A percentile compares a stretch with the other conserved stretches of the same genome.
Evolutionary conservation across 768 basidiomycete species (phyloP).

Genomic region (Trametes gibbosa): DNA sequence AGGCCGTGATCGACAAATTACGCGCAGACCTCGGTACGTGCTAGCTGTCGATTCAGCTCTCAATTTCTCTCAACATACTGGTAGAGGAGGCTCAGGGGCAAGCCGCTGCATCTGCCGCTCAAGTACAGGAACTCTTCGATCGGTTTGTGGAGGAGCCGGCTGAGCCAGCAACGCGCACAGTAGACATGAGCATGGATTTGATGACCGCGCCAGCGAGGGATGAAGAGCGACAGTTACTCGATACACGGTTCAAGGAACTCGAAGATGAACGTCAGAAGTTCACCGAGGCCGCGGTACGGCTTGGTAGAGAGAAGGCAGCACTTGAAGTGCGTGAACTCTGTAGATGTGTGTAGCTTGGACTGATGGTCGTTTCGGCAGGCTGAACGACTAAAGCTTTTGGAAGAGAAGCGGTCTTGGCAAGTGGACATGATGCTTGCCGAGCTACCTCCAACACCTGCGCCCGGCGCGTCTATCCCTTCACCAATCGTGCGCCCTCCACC

Average conservation of each 20-base stretch:
- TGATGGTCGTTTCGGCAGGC: slow-evolving; percentile 38
- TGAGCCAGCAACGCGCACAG: slow-evolving; percentile 29
- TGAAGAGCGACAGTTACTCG: slow-evolving; percentile 52
- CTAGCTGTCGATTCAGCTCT: background rate
- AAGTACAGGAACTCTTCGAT: slow-evolving; percentile 51
- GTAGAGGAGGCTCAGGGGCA: slow-evolving; percentile 50
- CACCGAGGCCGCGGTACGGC: slow-evolving; percentile 57
- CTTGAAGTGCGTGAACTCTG: slow-evolving; percentile 52
- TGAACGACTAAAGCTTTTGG: slow-evolving; percentile 56
- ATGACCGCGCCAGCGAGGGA: slow-evolving; percentile 53
- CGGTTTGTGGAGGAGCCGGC: slow-evolving; percentile 48
- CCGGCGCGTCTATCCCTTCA: slow-evolving; percentile 25
- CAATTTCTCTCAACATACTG: background rate
- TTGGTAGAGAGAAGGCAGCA: slow-evolving; percentile 62
- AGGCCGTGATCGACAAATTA: slow-evolving; percentile 48
- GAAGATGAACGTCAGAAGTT: slow-evolving; percentile 65
- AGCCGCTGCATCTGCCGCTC: slow-evolving; percentile 28
- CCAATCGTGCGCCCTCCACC: slow-evolving; percentile 21
- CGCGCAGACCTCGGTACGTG: slow-evolving; percentile 57
- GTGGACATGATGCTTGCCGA: slow-evolving; percentile 61
- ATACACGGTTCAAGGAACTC: slow-evolving; percentile 51
- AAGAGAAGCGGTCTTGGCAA: slow-evolving; percentile 76
- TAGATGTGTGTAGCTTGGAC: background rate
- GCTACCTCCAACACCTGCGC: slow-evolving; percentile 43
- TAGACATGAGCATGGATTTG: slow-evolving; percentile 51